Evolutionary conservation across 495 filamentous ascomycete genomes (phyloP), one percentile per base, ranked within the genome.

Genomic region (Penicillium silybi): DNA sequence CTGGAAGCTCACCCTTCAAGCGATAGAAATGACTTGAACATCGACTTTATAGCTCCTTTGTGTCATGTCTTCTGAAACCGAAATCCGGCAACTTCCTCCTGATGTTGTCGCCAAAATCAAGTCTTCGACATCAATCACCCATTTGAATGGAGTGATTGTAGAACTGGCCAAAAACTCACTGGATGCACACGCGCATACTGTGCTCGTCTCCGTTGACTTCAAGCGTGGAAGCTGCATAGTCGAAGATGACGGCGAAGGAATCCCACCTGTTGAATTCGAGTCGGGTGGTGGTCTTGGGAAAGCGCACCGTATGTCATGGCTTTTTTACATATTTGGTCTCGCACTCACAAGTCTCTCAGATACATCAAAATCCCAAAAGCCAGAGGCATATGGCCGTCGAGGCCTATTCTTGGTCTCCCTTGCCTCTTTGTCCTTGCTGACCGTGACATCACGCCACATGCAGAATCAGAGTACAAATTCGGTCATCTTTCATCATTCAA

Each of bases 181-280:
- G 18, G 93, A 98, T 72, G 89, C 92, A 17, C 69, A 74, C 18
- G 85, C 92, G 16, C 82, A 73, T 34, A 88, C 81, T 49, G 70
- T 97, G 43, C 80, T 79, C 25, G 73, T 95, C 54, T 80, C 75
- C 15, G 77, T 95, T 15, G 88, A 97, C 66, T 89, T 89, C 53
- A 60, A 65, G 27, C 84, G 87, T 15, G 92, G 92, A 11, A 81
- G 81, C 48, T 96, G 92, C 67, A 77, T 82, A 0, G 82, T 97
- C 15, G 90, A 96, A 67, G 93, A 98, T 65, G 80, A 97, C 72
- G 93, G 93, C 1, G 42, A 78, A 44, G 93, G 93, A 0, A 95
- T 98, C 46, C 65, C 69, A 11, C 86, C 88, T 2, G 52, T 60
- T 11, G 88, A 92, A 52, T 96, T 96, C 55, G 58, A 64, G 9